phyloP scores from a whole-genome alignment of 2,329 filamentous ascomycete species.

The Amphichorda felina region DNA sequence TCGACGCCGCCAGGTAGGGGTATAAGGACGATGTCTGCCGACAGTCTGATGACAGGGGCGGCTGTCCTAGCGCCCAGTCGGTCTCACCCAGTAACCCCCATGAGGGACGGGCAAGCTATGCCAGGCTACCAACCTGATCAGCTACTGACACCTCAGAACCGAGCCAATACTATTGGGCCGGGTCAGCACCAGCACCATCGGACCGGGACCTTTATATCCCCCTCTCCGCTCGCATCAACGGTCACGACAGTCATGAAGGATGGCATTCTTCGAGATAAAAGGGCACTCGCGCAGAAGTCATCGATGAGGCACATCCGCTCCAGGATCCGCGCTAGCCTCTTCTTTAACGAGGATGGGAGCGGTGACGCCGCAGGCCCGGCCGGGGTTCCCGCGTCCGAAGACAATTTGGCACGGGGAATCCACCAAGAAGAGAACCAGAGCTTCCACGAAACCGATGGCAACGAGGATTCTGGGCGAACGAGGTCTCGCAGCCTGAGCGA shows the following conservation, averaged over 20 bases:
- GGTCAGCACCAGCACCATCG: slow-evolving; percentile 17
- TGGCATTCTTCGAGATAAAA: slow-evolving; percentile 34
- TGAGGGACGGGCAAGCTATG: slow-evolving; percentile 13
- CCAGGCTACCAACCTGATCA: slow-evolving; percentile 12
- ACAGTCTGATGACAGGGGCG: slow-evolving; percentile 17
- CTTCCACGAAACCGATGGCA: not conserved
- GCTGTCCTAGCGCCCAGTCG: slow-evolving; percentile 11
- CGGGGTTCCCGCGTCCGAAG: too few species aligned
- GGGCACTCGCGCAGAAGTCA: slow-evolving; percentile 24
- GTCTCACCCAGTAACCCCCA: slow-evolving; percentile 19
- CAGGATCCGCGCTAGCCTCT: slow-evolving; percentile 41
- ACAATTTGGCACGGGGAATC: slow-evolving; percentile 8
- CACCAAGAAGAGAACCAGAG: not conserved
- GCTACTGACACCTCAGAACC: slow-evolving; percentile 13
- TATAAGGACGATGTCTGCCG: slow-evolving; percentile 22
- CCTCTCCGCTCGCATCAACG: slow-evolving; percentile 47
- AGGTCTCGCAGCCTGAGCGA: slow-evolving; percentile 28
- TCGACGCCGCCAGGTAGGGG: slow-evolving; percentile 18
- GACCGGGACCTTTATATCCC: slow-evolving; percentile 40
- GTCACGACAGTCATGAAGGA: slow-evolving; percentile 47
- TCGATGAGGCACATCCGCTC: slow-evolving; percentile 35
- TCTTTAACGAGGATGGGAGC: slow-evolving; percentile 32
- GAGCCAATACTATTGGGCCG: slow-evolving; percentile 12
- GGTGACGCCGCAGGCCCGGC: too few species aligned
- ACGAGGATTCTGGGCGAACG: slow-evolving; percentile 11